phyloP scores from a whole-genome alignment of 208 protist species.

The Acanthamoeba royreba region DNA sequence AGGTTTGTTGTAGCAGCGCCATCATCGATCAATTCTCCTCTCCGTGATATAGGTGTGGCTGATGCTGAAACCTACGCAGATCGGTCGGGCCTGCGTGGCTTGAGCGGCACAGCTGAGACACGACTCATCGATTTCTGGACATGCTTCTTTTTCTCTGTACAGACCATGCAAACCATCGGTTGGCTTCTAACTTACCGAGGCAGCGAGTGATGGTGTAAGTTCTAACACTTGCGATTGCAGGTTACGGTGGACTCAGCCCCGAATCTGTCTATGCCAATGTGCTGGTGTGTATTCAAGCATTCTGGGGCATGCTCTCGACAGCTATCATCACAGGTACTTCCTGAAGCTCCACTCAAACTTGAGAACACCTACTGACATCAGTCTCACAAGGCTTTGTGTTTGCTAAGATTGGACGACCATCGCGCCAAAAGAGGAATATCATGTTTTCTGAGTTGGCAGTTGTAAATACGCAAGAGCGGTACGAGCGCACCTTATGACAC shows the following conservation, averaged over 20 bases:
- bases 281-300: conserved; percentile 32
- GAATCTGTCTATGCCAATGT: conserved; percentile 4
- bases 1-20: neutral
- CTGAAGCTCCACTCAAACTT: neutral
- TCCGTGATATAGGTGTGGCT: neutral
- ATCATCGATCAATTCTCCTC: too few species aligned
- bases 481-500: neutral
- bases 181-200: neutral
- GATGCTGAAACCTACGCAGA: neutral
- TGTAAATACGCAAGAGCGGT: neutral
- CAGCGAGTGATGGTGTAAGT: neutral
- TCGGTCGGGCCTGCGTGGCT: neutral
- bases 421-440: conserved; percentile 42
- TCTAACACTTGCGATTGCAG: neutral
- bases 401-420: conserved; percentile 23
- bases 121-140: neutral
- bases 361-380: too few species aligned
- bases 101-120: neutral
- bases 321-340: conserved; percentile 13
- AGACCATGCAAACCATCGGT: conserved; percentile 49
- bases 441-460: conserved; percentile 23
- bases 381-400: neutral
- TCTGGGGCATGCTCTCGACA: conserved; percentile 39
- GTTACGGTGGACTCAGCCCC: neutral
- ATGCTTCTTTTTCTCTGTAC: conserved; percentile 46